Evolutionary conservation across 495 filamentous ascomycete species (phyloP).

Genomic region (Podospora sp.): DNA sequence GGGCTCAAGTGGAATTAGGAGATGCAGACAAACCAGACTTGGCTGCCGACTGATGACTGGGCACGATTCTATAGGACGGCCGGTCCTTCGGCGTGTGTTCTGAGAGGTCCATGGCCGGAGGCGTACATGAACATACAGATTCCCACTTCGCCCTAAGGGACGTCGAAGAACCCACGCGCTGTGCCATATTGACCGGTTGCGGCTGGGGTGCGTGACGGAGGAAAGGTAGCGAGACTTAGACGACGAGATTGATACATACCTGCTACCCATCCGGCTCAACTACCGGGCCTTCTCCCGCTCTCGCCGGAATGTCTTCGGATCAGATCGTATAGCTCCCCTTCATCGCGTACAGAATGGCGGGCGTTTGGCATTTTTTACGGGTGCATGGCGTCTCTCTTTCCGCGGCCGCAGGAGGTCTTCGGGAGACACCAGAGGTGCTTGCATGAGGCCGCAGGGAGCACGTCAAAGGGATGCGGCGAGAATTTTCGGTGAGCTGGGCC

Average conservation of each 20-base stretch:
- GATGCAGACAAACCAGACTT: slow-evolving; percentile 40
- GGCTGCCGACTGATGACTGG: slow-evolving; percentile 44
- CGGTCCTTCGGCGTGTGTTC: slow-evolving; percentile 29
- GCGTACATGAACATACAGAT: slow-evolving; percentile 34
- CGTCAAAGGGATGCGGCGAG: slow-evolving; percentile 10
- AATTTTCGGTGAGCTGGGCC: slow-evolving; percentile 1
- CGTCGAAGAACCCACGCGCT: slow-evolving; percentile 12
- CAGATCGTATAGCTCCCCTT: neutral
- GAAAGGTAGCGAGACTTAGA: neutral
- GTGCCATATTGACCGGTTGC: slow-evolving; percentile 1
- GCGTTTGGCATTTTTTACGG: slow-evolving; percentile 7
- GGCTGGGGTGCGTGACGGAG: neutral
- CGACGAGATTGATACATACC: neutral
- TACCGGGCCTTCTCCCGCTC: neutral
- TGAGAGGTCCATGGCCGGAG: slow-evolving; percentile 33
- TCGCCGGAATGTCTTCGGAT: neutral
- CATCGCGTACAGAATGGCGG: neutral
- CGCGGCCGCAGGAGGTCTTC: slow-evolving; percentile 3
- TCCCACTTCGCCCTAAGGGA: slow-evolving; percentile 23
- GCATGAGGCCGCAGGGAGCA: slow-evolving; percentile 3
- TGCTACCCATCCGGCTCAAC: neutral
- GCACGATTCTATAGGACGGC: slow-evolving; percentile 43
- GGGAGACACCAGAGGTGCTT: slow-evolving; percentile 6
- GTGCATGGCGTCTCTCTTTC: slow-evolving; percentile 10
- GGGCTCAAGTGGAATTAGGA: slow-evolving; percentile 30